Evolutionary conservation across 345 rosid species (phyloP).

Genomic region (Orychophragmus violaceus): DNA sequence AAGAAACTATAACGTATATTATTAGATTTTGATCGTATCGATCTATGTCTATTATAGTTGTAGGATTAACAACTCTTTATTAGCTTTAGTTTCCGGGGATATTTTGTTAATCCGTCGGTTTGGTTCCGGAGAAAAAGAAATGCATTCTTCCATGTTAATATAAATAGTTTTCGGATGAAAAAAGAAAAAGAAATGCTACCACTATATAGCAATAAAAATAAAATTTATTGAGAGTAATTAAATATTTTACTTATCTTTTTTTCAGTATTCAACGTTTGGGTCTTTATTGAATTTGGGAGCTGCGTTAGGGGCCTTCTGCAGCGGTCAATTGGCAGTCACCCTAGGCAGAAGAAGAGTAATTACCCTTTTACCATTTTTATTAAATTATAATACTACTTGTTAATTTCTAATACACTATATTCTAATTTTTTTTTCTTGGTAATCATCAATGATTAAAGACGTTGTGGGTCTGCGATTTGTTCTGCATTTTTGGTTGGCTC

Average conservation of each 20-base stretch:
- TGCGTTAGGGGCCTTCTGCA: constrained; percentile 28
- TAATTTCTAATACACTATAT: neutral
- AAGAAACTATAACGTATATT: too few relatives aligned
- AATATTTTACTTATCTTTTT: neutral
- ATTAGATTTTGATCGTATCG: too few relatives aligned
- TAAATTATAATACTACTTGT: neutral
- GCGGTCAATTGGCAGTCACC: constrained; percentile 26
- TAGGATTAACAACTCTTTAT: too few relatives aligned
- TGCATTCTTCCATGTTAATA: too few relatives aligned
- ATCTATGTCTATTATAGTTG: too few relatives aligned
- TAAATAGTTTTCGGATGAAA: too few relatives aligned
- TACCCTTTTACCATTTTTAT: neutral
- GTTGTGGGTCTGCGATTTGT: constrained; percentile 32
- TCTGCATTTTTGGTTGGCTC: constrained; percentile 41
- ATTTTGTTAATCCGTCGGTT: too few relatives aligned
- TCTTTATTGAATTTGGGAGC: constrained; percentile 29
- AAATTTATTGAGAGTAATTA: neutral
- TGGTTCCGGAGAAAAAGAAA: too few relatives aligned
- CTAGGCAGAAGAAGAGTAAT: constrained; percentile 30
- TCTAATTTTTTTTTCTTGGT: neutral
- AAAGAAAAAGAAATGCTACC: too few relatives aligned
- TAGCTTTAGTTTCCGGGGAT: too few relatives aligned
- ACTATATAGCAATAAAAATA: too few relatives aligned
- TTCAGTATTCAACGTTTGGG: constrained; percentile 28
- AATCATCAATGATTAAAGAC: constrained; percentile 23